Evolutionary conservation across 2,329 filamentous ascomycete species (phyloP), one percentile per base, ranked within the genome.

Genomic region (Penicillium janthinellum): DNA sequence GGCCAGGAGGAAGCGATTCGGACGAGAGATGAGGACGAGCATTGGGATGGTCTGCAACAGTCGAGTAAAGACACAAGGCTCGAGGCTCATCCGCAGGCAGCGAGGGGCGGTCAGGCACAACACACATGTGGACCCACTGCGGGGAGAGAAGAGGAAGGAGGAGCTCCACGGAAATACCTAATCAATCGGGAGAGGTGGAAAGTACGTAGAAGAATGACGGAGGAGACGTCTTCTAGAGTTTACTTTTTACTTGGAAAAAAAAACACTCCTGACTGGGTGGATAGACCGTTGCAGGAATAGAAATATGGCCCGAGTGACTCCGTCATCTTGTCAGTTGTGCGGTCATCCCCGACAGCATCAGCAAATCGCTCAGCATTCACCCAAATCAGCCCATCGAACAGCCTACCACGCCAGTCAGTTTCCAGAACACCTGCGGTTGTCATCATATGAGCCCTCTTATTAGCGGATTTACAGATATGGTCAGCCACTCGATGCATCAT

Each of bases 71-170:
- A n/a, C 39, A 37, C 54, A 57, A 35, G 12, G 56, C 47, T 42
- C 44, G 49, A 55, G 35, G 54, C 45, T 61, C 59, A 55, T 63
- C 56, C 28, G 51, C 57, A 62, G 60, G 64, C 59, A 62, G 35
- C 57, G 58, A 62, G 65, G 63, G 60, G 66, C 66, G 66, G 66
- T 68, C 66, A 68, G 66, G 65, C 64, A 67, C 64, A 57, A 65
- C 64, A 55, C 17, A 62, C 41, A 55, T 56, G 58, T 56, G 58
- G 66, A 62, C 60, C 64, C 66, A 67, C 66, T 64, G 62, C 62
- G 62, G 63, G 64, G 63, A 14, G 49, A 22, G 42, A 35, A 12
- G 47, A 50, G 28, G 31, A 35, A 12, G 25, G 25, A 11, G n/a
- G 10, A 14, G 50, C 52, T 42, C 50, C 45, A 58, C 45, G 51